Base-by-base conservation (phyloP, 225 moss, liverwort and hornwort species). In the Physcomitrellopsis africana region DNA sequence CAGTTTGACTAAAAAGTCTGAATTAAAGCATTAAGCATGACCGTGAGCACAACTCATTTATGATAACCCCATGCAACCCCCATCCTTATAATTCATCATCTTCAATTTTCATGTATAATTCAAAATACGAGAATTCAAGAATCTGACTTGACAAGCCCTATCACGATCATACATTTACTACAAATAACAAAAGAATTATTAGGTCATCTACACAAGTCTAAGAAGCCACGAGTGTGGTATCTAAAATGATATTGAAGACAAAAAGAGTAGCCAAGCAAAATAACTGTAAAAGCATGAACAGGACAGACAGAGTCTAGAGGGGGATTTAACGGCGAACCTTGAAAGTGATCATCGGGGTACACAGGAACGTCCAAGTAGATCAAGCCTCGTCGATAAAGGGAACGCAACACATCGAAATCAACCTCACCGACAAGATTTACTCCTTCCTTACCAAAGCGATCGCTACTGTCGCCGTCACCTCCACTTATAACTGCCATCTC, bases 321-420 rank as follows among this genome's bases (percentile, higher is more conserved):
- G 29, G 26, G 49, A 56, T 64, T 45, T 14, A 49, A 60, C 24
- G 32, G 77, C 67, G 58, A 13, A 95, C 97, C 97, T 93, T 95
- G 99, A 82, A 99, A 99, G 72, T 95, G 99, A 77, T 99, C 99
- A 81, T 99, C 99, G 7, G 95, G 93, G 78, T 90, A 93, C 58
- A 99, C 95, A 77, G 99, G 99, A 65, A 99, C 95, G 55, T 99
- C 99, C 81, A 99, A 85, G 69, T 90, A 93, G 61, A 95, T 74
- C 66, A 99, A 82, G 59, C 95, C 95, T 78, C 93, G 87, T 67
- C 95, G 90, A 85, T 93, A 93, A 75, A 99, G 93, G 51, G 80
- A 83, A 73, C 93, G 92, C 72, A 95, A 86, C 80, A 93, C 85
- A 72, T 95, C 90, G 70, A 89, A 65, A 61, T 99, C 99, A 41